phyloP scores from a whole-genome alignment of 352 stramenopile species.

The Phytophthora pseudosyringae region DNA sequence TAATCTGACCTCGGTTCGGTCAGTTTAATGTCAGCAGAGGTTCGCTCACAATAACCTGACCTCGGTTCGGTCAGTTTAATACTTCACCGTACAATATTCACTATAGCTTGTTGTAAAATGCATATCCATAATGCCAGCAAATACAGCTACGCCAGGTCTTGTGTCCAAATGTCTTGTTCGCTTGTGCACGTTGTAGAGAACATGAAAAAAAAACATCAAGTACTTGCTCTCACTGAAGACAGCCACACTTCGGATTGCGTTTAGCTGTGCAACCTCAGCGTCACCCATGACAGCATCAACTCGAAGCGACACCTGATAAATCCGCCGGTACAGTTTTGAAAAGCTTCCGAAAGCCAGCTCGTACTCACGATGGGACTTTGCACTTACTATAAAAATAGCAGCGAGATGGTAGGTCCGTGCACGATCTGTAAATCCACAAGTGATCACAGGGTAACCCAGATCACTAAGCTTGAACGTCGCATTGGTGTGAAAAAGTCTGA shows the following conservation, averaged over 20 bases:
- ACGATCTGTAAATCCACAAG: slow-evolving; percentile 13
- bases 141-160: background rate
- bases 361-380: background rate
- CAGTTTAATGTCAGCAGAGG: too few species aligned
- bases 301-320: background rate
- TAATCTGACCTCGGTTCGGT: too few species aligned
- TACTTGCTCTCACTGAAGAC: slow-evolving; percentile 9
- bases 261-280: slow-evolving; percentile 8
- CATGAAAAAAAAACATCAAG: slow-evolving; percentile 2
- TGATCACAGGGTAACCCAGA: slow-evolving; percentile 13
- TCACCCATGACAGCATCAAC: slow-evolving; percentile 12
- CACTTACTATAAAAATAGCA: background rate
- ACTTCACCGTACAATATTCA: background rate
- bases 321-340: background rate
- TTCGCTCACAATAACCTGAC: too few species aligned
- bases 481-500: slow-evolving; percentile 12
- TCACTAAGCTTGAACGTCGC: background rate
- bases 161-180: slow-evolving; percentile 4
- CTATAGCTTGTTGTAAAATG: background rate
- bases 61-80: too few species aligned
- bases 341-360: background rate
- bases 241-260: background rate
- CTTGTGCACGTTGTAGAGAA: slow-evolving; percentile 16
- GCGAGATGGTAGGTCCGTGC: background rate
- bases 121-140: slow-evolving; percentile 18